Base-by-base conservation (phyloP, 208 protist species). In the Crithidia fasciculata region DNA sequence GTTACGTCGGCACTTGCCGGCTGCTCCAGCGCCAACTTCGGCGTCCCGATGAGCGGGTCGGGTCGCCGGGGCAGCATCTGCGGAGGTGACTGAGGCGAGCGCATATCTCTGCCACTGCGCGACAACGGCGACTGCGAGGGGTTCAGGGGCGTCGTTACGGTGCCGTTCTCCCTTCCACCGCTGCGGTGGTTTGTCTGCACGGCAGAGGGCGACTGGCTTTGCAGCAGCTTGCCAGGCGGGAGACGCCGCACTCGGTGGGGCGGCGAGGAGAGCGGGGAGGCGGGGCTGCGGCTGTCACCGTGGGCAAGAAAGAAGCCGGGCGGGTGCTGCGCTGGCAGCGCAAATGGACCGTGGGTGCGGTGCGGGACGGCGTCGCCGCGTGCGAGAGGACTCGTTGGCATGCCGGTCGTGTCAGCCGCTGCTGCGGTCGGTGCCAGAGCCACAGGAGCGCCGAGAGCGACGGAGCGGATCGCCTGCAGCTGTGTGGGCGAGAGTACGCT, bases 61-160 rank as follows among this genome's bases (percentile, higher is more conserved):
- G 70, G 60, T 1, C 60, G 60, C 3, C 61, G 70, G 43, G 70
- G 70, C 60, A 67, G 70, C 70, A 66, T 69, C 52, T 52, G 52
- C 28, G 54, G 43, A 0, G 61, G 61, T 5, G 70, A 56, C 61
- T 69, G 70, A 39, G 70, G 70, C 15, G 44, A 61, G 36, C 36
- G 60, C 5, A 19, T 6, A 2, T 13, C 50, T 18, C 12, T 40
- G 43, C 60, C 53, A 7, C 16, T 62, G 19, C 37, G 49, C 52
- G 60, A 58, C 36, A 10, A 36, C 68, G 47, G 19, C 68, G 39
- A 55, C 44, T 28, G 28, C 28, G 28, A 28, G 1, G 28, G 28
- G 28, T 28, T 28, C 28, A 28, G 28, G 28, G 16, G 16, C 49
- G 47, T 10, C 6, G 68, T 15, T 37, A 39, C 52, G 12, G 2